Evolutionary conservation across 768 basidiomycete species (phyloP).

Genomic region (Sistotremastrum suecicum): DNA sequence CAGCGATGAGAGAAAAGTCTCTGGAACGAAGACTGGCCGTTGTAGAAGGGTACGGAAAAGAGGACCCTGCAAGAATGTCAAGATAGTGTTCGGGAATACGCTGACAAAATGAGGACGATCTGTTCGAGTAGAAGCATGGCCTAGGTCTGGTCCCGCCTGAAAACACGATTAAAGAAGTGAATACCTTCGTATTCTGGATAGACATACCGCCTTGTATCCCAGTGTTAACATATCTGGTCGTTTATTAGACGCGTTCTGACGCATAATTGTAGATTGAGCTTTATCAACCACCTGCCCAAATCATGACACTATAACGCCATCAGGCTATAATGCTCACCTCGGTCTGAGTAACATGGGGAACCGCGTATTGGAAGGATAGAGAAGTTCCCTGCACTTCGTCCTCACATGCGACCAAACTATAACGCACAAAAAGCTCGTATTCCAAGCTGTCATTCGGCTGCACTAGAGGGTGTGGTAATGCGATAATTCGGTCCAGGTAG

Average conservation of each 20-base stretch:
- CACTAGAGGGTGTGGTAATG: too few relatives aligned
- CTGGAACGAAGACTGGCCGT: slow-evolving; percentile 26
- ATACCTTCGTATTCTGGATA: neutral
- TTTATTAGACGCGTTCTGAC: slow-evolving; percentile 17
- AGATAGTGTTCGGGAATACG: slow-evolving; percentile 58
- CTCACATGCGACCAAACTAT: too few relatives aligned
- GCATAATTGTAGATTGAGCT: slow-evolving; percentile 43
- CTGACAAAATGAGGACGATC: slow-evolving; percentile 35
- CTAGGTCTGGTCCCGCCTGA: slow-evolving; percentile 3
- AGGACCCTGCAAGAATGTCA: slow-evolving; percentile 46
- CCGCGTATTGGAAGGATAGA: too few relatives aligned
- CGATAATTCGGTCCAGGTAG: too few relatives aligned
- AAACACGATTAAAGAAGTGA: neutral
- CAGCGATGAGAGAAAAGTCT: neutral
- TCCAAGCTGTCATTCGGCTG: too few relatives aligned
- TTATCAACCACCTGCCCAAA: slow-evolving; percentile 40
- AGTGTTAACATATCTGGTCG: slow-evolving; percentile 46
- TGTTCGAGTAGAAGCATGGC: slow-evolving; percentile 20
- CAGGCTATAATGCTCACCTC: too few relatives aligned
- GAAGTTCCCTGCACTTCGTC: too few relatives aligned
- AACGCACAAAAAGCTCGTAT: too few relatives aligned
- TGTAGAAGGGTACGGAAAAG: slow-evolving; percentile 56
- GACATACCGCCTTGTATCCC: slow-evolving; percentile 50
- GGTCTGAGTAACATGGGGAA: too few relatives aligned
- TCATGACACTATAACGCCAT: too few relatives aligned